These are phyloP conservation scores for Metschnikowia koreensis DNA, from an alignment of 805 yeast genomes.

Conservation along the genomic window DNA sequence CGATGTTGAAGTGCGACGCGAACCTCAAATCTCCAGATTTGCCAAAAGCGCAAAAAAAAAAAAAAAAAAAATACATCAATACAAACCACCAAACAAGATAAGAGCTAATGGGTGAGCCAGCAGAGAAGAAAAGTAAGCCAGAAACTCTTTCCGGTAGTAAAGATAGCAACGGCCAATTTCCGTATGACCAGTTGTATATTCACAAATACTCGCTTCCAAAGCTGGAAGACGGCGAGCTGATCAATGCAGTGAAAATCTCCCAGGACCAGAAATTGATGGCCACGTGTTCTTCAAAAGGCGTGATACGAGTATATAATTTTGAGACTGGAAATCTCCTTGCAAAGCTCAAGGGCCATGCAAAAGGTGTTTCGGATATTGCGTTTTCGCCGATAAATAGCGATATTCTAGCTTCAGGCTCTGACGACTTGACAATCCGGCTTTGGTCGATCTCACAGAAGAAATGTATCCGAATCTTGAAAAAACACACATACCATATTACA, in stretches of 20 bases:
- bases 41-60: too few relatives aligned
- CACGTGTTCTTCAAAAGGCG: constrained; percentile 37
- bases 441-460: constrained; percentile 60
- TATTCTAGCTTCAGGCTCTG: constrained; percentile 80
- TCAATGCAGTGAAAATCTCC: constrained; percentile 54
- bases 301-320: constrained; percentile 26
- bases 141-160: neutral
- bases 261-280: constrained; percentile 63
- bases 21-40: too few relatives aligned
- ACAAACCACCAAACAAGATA: too few relatives aligned
- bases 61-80: neutral
- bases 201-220: constrained; percentile 12
- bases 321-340: constrained; percentile 16
- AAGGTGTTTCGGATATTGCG: constrained; percentile 70
- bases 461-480: constrained; percentile 52
- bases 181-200: constrained; percentile 13
- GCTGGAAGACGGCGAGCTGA: constrained; percentile 8
- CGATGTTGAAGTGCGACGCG: too few relatives aligned
- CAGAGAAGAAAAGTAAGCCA: constrained; percentile 3
- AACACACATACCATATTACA: constrained; percentile 85
- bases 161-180: neutral
- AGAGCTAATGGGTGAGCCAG: constrained; percentile 7
- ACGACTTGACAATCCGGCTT: constrained; percentile 75
- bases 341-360: constrained; percentile 55
- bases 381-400: constrained; percentile 72